Base-by-base conservation (phyloP, 208 protist genomes). In the Crithidia expoeki region DNA sequence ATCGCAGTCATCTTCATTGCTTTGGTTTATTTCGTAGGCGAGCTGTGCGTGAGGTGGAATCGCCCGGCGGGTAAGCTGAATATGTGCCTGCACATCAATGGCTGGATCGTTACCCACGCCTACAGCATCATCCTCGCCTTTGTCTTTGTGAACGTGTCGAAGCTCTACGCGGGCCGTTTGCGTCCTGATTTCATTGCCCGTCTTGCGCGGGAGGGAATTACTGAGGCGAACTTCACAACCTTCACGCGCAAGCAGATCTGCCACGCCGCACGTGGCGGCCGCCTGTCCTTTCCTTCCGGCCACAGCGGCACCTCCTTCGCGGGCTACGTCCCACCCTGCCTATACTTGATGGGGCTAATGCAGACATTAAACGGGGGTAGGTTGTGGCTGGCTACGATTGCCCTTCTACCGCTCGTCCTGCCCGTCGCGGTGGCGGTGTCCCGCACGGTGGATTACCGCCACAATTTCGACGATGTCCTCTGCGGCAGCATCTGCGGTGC, bases 201-300 rank as follows among this genome's bases (percentile, higher is more conserved):
- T 0, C 83, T 95, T 21, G 65, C 27, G 0, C 33, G 28, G 30
- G 73, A 68, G 10, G 82, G 85, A 28, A 83, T 85, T 74, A 83
- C 81, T 12, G 50, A 77, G 56, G 59, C 28, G 2, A 85, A 32
- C 53, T 28, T 68, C n/a, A 66, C 32, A 12, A 52, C 25, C 14
- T 67, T 80, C n/a, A 77, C 59, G 6, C 51, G 77, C 27, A 34
- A 64, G 23, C 14, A 81, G 12, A 47, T 92, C 38, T 80, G 85
- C 56, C 64, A 84, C 33, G 84, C 81, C n/a, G 83, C 84, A 21
- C 72, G 79, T 28, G 78, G 90, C 28, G 86, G 85, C 16, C 90
- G 90, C 21, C 71, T 93, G 0, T 96, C 88, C 4, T 98, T 98
- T 57, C 96, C 96, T 12, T 93, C 82, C 2, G 96, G 96, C 2